phyloP scores from a whole-genome alignment of 177 flowering plant genomes.

The Vitis hybrid region DNA sequence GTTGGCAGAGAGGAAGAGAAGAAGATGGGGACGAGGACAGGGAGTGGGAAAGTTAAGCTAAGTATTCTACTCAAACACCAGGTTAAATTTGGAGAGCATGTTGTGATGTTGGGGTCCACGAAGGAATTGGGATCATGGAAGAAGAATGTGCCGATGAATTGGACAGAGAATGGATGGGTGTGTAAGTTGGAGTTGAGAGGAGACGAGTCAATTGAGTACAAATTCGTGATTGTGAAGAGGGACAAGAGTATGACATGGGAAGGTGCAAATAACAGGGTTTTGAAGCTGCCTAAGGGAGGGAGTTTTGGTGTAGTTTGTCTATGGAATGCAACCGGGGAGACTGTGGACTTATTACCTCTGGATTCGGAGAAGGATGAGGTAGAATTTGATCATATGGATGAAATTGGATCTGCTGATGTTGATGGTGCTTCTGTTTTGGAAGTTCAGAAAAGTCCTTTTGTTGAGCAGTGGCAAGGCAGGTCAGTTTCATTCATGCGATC shows the following conservation, averaged over 20 bases:
- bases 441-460: constrained; percentile 63
- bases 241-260: constrained; percentile 75
- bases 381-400: constrained; percentile 17
- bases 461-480: constrained; percentile 89
- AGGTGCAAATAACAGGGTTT: constrained; percentile 59
- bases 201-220: constrained; percentile 58
- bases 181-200: constrained; percentile 56
- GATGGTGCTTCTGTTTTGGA: constrained; percentile 25
- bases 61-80: constrained; percentile 62
- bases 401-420: constrained; percentile 23
- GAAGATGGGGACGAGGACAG: constrained; percentile 21
- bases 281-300: constrained; percentile 59
- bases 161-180: constrained; percentile 89
- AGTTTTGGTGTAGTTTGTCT: constrained; percentile 52
- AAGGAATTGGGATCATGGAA: constrained; percentile 89
- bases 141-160: constrained; percentile 55
- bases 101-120: constrained; percentile 64
- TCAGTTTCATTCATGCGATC: constrained; percentile 75
- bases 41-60: constrained; percentile 44
- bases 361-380: constrained; percentile 15
- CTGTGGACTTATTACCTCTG: constrained; percentile 35
- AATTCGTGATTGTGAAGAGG: constrained; percentile 58
- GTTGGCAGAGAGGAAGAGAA: constrained; percentile 38
- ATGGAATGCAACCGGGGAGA: constrained; percentile 70
- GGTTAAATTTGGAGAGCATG: constrained; percentile 74